Evolutionary conservation across 2,329 filamentous ascomycete species (phyloP).

Genomic region (Plectosphaerella cucumerina): DNA sequence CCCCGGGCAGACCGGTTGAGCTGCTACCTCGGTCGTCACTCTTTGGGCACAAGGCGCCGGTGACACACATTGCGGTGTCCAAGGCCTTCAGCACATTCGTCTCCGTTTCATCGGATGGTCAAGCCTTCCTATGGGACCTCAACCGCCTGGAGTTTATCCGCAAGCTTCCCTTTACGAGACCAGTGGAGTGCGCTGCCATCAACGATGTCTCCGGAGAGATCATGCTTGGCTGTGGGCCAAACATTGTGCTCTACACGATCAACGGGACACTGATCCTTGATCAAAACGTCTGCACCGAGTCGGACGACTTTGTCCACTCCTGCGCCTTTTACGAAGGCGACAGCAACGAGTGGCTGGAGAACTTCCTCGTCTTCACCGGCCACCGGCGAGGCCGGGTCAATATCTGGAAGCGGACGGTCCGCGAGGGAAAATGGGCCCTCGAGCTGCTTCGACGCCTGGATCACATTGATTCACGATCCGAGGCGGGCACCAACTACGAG

Average conservation of each 20-base stretch:
- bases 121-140: conserved; percentile 88
- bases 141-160: conserved; percentile 86
- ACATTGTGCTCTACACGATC: conserved; percentile 76
- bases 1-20: conserved; percentile 67
- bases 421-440: conserved; percentile 66
- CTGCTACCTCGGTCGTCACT: conserved; percentile 74
- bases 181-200: conserved; percentile 72
- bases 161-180: conserved; percentile 56
- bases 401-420: conserved; percentile 58
- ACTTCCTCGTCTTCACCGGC: conserved; percentile 82
- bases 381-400: conserved; percentile 82
- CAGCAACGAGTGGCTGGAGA: conserved; percentile 87
- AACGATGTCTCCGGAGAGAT: conserved; percentile 92
- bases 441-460: conserved; percentile 78
- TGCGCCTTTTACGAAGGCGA: conserved; percentile 92
- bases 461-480: conserved; percentile 67
- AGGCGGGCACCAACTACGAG: conserved; percentile 51
- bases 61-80: conserved; percentile 78
- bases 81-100: conserved; percentile 85
- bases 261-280: conserved; percentile 82
- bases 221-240: conserved; percentile 72
- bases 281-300: conserved; percentile 68
- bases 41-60: conserved; percentile 84
- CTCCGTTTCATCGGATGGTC: conserved; percentile 76
- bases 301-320: conserved; percentile 73